Evolutionary conservation across 2,329 filamentous ascomycete genomes (phyloP).

Genomic region (Pseudomassariella vexata): DNA sequence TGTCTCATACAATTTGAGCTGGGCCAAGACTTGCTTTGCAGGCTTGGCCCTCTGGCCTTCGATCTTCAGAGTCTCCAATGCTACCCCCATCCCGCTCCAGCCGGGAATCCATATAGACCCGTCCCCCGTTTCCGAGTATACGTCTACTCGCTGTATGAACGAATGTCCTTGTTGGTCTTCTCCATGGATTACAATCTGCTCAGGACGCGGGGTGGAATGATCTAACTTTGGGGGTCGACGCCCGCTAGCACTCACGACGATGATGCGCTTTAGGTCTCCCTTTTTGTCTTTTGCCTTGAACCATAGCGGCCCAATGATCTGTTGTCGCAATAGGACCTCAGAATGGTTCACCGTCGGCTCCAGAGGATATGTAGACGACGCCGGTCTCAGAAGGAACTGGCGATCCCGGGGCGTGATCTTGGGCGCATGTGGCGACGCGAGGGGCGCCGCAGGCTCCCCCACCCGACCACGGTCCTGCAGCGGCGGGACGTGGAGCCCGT

Average conservation of each 20-base stretch:
- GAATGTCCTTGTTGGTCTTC: too few species aligned
- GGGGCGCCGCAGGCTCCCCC: constrained; percentile 18
- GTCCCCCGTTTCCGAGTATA: too few species aligned
- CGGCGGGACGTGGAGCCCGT: constrained; percentile 60
- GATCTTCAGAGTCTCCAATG: constrained; percentile 25
- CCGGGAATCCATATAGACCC: too few species aligned
- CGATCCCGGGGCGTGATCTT: constrained; percentile 65
- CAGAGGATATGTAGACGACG: constrained; percentile 6
- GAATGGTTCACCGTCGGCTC: too few species aligned
- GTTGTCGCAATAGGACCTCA: too few species aligned
- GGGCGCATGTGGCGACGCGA: constrained; percentile 48
- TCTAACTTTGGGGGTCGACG: too few species aligned
- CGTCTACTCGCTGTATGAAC: too few species aligned
- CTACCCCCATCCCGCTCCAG: constrained; percentile 12
- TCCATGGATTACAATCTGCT: too few species aligned
- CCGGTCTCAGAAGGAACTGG: constrained; percentile 42
- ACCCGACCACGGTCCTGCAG: constrained; percentile 27
- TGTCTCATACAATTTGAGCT: too few species aligned
- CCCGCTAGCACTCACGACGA: too few species aligned
- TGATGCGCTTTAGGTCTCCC: constrained; percentile 26
- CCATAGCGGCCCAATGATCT: constrained; percentile 65
- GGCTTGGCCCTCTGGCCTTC: constrained; percentile 26
- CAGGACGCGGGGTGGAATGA: too few species aligned
- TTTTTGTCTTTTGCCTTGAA: constrained; percentile 28
- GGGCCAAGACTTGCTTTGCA: constrained; percentile 13